A percentile compares a stretch with the other conserved stretches of the same genome.
phyloP scores from a whole-genome alignment of 2,329 filamentous ascomycete genomes.

The Colletotrichum aenigma region DNA sequence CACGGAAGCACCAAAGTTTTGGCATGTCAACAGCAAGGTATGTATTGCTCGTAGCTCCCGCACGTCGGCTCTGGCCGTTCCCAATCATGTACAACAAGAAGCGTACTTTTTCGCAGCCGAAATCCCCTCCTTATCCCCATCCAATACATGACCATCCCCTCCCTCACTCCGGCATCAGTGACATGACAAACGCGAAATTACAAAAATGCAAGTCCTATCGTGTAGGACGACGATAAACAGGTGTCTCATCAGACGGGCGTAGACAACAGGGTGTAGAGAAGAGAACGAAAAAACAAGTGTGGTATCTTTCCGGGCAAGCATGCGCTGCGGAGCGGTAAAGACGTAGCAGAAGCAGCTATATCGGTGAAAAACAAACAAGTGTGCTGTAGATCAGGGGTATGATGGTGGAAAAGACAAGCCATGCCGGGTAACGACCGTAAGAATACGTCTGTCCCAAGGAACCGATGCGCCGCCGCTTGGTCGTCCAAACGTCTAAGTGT shows the following conservation, averaged over 20 bases:
- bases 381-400: conserved; percentile 18
- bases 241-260: neutral
- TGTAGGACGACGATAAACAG: neutral
- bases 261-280: neutral
- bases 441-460: neutral
- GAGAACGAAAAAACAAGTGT: conserved; percentile 11
- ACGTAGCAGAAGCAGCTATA: conserved; percentile 9
- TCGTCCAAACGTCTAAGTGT: neutral
- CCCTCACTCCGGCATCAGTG: conserved; percentile 10
- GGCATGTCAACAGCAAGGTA: conserved; percentile 4
- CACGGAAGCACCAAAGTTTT: neutral
- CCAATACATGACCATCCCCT: conserved; percentile 1
- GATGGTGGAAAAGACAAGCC: conserved; percentile 8
- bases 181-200: conserved; percentile 15
- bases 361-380: conserved; percentile 5
- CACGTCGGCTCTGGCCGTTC: neutral
- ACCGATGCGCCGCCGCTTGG: conserved; percentile 12
- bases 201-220: neutral
- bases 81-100: conserved; percentile 13
- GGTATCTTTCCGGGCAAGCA: conserved; percentile 22
- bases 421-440: conserved; percentile 13
- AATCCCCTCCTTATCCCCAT: neutral
- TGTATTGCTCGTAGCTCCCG: neutral
- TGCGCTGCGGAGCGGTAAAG: conserved; percentile 18
- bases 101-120: neutral